Evolutionary conservation across 345 rosid species (phyloP), one percentile per base, ranked within the genome.

Genomic region (Eucalyptus marginata): DNA sequence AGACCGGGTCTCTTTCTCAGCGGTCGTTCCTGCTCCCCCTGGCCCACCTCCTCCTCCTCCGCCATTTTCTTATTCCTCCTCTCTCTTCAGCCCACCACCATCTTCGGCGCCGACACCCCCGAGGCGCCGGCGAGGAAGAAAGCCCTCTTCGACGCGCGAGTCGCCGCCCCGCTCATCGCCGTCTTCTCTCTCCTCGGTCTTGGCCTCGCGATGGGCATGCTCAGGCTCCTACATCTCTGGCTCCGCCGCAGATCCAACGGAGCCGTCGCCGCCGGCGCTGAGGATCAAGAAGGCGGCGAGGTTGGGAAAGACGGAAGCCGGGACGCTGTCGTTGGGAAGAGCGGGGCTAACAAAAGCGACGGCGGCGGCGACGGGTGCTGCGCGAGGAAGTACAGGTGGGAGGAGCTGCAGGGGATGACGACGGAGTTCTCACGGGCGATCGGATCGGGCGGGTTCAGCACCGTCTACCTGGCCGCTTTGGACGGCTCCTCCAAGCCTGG

Each of bases 391-490:
- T 76, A 76, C 84, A 36, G 14, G 84, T 76, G 84, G 83, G 84
- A 40, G 3, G 97, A 95, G 88, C 89, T 97, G 33, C 93, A 92
- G 89, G 88, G 86, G 81, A 86, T 92, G 54, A 95, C 98, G 29
- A 68, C 40, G 76, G 91, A 94, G 90, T 97, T 95, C 92, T 90
- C 95, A 14, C 85, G 83, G 36, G 86, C 94, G 86, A 93, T 96
- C 54, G 99, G 99, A 27, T 92, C 93, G 3, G 99, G 98, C 29
- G 99, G 99, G 64, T 97, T 95, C 89, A 96, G 99, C 90, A 93
- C 91, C n/a, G 97, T 97, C 50, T 96, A 94, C 90, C 36, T 95
- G 90, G 99, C 95, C 71, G 92, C 90, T 20, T 80, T 95, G 85
- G 91, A 93, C 7, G 89, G 89, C 88, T 92, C 93, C 16, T 68